Evolutionary conservation across 225 moss, liverwort and hornwort species (phyloP), one percentile per base, ranked within the genome.

Genomic region (Marchantia polymorpha): DNA sequence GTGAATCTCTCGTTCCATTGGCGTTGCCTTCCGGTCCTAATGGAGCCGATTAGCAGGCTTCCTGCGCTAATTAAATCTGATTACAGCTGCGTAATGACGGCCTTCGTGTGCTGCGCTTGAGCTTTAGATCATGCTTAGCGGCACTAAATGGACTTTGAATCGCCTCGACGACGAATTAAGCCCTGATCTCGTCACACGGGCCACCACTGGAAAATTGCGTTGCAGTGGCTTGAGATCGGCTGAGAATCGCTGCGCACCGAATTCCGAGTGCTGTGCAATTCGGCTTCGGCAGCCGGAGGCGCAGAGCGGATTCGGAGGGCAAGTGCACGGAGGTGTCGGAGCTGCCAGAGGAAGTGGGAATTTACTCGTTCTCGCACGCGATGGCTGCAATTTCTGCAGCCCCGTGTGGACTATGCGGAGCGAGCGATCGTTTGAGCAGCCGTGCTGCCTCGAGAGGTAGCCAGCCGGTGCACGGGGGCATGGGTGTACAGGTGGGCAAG

Each of bases 311-410:
- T 23, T 22, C 13, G 20, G 46, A 31, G 29, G 10, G 10, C 26
- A 52, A 29, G 5, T 50, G 7, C 63, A 15, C 11, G 11, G 15
- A 20, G 9, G 9, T 23, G 25, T 64, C 3, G 49, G 0, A 7
- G 20, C 13, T 56, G 6, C 20, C 8, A 22, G 12, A 31, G 22
- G 64, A 8, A 14, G 10, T 27, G 55, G 73, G 27, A 49, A 14
- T 55, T 3, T 58, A n/a, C 7, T 19, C 13, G 51, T 10, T 10
- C 7, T 31, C 15, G 56, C 7, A 58, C 15, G 56, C 74, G 53
- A 77, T 77, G 77, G 77, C 49, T 39, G 51, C 49, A 64, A 64
- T 77, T 22, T 64, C 49, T 15, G 64, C 64, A 51, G 26, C 64
- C 50, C 15, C 63, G 30, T 69, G 69, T 69, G 69, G 69, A 30